Conservation (phyloP, 345 rosid genomes). For the Euphorbia peplus region DNA sequence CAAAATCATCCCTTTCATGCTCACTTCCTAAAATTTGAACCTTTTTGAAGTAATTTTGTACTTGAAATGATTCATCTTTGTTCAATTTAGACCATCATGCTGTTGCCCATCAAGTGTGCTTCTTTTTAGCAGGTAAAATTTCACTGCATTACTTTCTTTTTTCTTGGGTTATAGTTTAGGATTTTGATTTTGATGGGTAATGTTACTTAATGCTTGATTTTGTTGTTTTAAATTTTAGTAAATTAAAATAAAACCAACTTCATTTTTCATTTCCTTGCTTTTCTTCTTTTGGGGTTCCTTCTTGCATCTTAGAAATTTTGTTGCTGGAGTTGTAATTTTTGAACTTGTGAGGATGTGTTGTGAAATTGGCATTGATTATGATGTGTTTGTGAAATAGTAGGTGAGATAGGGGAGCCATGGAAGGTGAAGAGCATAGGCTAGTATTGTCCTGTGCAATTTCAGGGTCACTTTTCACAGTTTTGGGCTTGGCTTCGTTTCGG, state of each 20-base stretch:
- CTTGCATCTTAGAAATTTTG: slow-evolving; percentile 10
- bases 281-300: not conserved
- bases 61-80: slow-evolving; percentile 23
- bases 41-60: slow-evolving; percentile 24
- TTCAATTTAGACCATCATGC: slow-evolving; percentile 51
- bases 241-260: slow-evolving; percentile 5
- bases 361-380: slow-evolving; percentile 16
- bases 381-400: slow-evolving; percentile 40
- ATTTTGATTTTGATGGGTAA: not conserved
- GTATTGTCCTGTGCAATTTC: slow-evolving; percentile 73
- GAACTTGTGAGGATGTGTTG: not conserved
- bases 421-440: slow-evolving; percentile 61
- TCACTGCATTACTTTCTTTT: slow-evolving; percentile 18
- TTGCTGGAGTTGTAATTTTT: not conserved
- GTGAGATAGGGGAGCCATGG: slow-evolving; percentile 68
- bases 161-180: not conserved
- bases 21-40: slow-evolving; percentile 28
- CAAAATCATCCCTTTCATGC: slow-evolving; percentile 22
- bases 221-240: not conserved
- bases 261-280: slow-evolving; percentile 16
- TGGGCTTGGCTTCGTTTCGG: slow-evolving; percentile 74
- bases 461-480: slow-evolving; percentile 74
- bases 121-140: slow-evolving; percentile 46
- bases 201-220: not conserved
- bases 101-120: slow-evolving; percentile 42